Conservation (phyloP, 2,329 filamentous ascomycete species). For the Monosporascus sp. region DNA sequence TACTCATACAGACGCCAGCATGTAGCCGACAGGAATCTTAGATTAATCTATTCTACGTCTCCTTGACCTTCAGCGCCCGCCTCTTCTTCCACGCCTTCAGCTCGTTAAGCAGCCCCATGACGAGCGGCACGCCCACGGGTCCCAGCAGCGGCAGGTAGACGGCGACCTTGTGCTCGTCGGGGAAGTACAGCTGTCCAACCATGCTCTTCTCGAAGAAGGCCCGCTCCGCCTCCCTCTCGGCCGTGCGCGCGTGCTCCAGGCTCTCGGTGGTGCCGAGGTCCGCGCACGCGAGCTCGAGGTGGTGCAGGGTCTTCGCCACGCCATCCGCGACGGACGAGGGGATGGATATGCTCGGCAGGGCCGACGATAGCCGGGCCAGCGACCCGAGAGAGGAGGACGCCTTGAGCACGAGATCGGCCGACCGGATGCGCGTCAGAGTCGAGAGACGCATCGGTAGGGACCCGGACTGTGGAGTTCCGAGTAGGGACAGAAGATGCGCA, state of each 20-base stretch:
- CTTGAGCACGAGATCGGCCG: constrained; percentile 77
- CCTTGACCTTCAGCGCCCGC: constrained; percentile 37
- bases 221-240: constrained; percentile 82
- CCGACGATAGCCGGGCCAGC: constrained; percentile 75
- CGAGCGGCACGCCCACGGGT: constrained; percentile 80
- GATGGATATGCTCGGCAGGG: constrained; percentile 85
- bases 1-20: too few relatives aligned
- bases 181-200: constrained; percentile 98
- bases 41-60: constrained; percentile 8
- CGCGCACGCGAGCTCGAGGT: constrained; percentile 71
- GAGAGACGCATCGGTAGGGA: constrained; percentile 82
- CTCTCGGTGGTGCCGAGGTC: constrained; percentile 62
- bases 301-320: constrained; percentile 71
- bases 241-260: constrained; percentile 73
- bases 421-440: constrained; percentile 77
- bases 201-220: constrained; percentile 99
- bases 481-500: constrained; percentile 78
- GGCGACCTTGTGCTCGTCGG: constrained; percentile 95
- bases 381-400: constrained; percentile 94
- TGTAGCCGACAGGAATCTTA: too few relatives aligned
- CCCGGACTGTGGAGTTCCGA: constrained; percentile 77
- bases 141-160: constrained; percentile 91
- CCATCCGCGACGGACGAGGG: constrained; percentile 81
- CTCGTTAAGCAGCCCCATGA: constrained; percentile 82
- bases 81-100: constrained; percentile 56